These are phyloP conservation scores for Chlorella sp. DNA, from an alignment of 139 green algal genomes.

Conservation along the genomic window DNA sequence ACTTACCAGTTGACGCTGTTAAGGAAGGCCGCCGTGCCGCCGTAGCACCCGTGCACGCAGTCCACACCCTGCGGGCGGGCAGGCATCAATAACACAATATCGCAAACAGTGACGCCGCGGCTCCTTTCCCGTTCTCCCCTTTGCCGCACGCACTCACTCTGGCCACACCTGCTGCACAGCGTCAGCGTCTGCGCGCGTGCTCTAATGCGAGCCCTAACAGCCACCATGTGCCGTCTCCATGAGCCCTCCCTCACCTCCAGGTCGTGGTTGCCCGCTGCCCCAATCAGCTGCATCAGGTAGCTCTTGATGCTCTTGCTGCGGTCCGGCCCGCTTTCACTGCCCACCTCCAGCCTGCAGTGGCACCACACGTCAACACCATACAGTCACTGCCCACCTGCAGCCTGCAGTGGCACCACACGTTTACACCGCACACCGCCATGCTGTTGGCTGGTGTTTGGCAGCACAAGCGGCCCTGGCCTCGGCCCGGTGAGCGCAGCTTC, in stretches of 20 bases:
- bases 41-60: conserved; percentile 79
- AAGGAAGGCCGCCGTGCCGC: conserved; percentile 75
- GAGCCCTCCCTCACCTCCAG: conserved; percentile 52
- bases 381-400: conserved; percentile 34
- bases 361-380: not conserved
- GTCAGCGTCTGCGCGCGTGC: too few species aligned
- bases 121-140: too few species aligned
- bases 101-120: too few species aligned
- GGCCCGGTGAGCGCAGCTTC: not conserved
- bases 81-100: too few species aligned
- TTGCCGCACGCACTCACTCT: too few species aligned
- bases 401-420: conserved; percentile 13
- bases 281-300: conserved; percentile 65
- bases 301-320: conserved; percentile 79
- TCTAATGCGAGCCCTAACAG: not conserved
- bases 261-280: conserved; percentile 49
- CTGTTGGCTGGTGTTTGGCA: not conserved
- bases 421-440: not conserved
- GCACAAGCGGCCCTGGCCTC: not conserved
- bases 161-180: too few species aligned
- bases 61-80: conserved; percentile 76
- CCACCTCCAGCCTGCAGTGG: conserved; percentile 61
- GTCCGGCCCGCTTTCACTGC: conserved; percentile 70
- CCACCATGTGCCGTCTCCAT: too few species aligned
- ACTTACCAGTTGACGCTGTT: conserved; percentile 66